Conservation (phyloP, 441 rosid species). For the Pelargonium cotyledonis region DNA sequence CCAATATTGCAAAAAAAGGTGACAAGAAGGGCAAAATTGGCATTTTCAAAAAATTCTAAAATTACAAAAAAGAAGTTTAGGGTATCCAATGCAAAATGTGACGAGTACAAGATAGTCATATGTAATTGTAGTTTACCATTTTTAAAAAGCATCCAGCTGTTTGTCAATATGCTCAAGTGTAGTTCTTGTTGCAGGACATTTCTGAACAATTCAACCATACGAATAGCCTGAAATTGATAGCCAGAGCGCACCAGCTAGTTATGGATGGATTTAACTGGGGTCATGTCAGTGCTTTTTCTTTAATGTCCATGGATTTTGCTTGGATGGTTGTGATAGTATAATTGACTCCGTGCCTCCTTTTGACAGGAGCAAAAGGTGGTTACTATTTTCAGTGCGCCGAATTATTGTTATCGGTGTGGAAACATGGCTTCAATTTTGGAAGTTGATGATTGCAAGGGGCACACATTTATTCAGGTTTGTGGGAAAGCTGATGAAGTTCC, state of each 20-base stretch:
- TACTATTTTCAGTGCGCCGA: constrained; percentile 78
- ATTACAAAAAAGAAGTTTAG: no score
- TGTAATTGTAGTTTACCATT: no score
- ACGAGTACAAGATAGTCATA: no score
- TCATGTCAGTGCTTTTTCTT: constrained; percentile 43
- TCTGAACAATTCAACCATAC: constrained; percentile 90
- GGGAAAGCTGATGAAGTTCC: neutral
- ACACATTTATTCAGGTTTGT: neutral
- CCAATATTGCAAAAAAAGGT: no score
- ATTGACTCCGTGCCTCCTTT: constrained; percentile 13
- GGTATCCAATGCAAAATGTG: no score
- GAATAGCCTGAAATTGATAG: constrained; percentile 77
- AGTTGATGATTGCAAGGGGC: constrained; percentile 80
- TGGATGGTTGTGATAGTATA: neutral
- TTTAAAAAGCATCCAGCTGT: no score
- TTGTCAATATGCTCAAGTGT: no score
- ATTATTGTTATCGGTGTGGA: constrained; percentile 52
- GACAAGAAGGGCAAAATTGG: no score
- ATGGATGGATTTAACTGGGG: constrained; percentile 98
- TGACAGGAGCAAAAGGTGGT: constrained; percentile 90
- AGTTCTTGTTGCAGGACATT: constrained; percentile 39
- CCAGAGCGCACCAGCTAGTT: constrained; percentile 90
- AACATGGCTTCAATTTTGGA: constrained; percentile 94
- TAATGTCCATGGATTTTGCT: neutral
- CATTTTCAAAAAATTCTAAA: no score